Base-by-base conservation (phyloP, 495 filamentous ascomycete species). In the Xylaria longipes region DNA sequence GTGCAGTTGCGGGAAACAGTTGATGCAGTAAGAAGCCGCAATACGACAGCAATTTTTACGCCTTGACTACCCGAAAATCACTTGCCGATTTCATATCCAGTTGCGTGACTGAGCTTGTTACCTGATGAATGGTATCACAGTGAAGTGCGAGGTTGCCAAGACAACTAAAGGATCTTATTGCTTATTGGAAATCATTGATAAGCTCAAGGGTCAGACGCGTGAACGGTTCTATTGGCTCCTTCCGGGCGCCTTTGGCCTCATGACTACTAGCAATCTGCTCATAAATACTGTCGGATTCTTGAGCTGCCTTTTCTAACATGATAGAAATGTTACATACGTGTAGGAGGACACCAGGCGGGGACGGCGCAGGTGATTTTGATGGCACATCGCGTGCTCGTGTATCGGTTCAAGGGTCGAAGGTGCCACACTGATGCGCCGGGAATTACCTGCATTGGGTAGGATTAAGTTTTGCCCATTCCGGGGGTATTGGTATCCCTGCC, bases 231-330 rank as follows among this genome's bases (percentile, higher is more conserved):
- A 68, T 68, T 68, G 66, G 66, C 65, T 67, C 48, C 2, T 29
- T 29, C n/a, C 35, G 25, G 27, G 46, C 45, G 29, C 27, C 27
- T 60, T 20, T 52, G 65, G 25, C 33, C 65, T 43, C 46, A 20
- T 67, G 65, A 67, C 35, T 15, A 67, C n/a, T 56, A 41, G 33
- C 65, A 56, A 66, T 22, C 17, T 37, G 45, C 46, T 35, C 17
- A 25, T 50, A 15, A 65, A 35, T 29, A 35, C n/a, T 31, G 43
- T 35, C 20, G 14, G n/a, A 31, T 20, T 54, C 33, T 56, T 29
- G 65, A 67, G 29, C 22, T 67, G 46, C 65, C 46, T 67, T 56
- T 67, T 67, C 33, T 43, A 67, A 67, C 22, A 43, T 29, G 65
- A 66, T 66, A 52, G 11, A 52, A 67, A 56, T 56, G 33, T 43